Conservation (phyloP, 371 early-diverging fungal species). For the Sporodiniella umbellata region DNA sequence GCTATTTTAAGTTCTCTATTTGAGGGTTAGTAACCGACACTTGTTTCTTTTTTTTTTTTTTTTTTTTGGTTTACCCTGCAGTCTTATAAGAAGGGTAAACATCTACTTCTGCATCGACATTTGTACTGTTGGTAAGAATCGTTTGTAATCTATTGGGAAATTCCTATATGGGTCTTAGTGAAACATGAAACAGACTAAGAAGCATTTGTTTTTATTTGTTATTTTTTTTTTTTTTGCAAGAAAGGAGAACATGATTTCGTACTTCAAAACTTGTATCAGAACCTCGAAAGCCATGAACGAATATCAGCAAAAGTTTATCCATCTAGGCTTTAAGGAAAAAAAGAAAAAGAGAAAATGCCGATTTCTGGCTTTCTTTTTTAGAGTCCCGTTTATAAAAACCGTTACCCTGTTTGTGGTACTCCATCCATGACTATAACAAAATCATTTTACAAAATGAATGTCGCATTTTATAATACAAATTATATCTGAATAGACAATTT, state of each 20-base stretch:
- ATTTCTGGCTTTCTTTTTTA: too few species aligned
- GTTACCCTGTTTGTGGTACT: too few species aligned
- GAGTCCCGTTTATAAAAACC: too few species aligned
- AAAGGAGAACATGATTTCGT: too few species aligned
- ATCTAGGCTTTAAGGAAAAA: not conserved
- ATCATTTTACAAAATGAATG: too few species aligned
- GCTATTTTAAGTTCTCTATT: conserved; percentile 37
- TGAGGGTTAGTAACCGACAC: not conserved
- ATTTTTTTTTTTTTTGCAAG: too few species aligned
- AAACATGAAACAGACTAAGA: not conserved
- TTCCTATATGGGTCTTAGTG: too few species aligned
- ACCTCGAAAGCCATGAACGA: conserved; percentile 61
- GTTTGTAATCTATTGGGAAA: conserved; percentile 58
- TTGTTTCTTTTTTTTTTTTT: conserved; percentile 6
- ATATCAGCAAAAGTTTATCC: conserved; percentile 46
- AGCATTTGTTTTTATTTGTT: not conserved
- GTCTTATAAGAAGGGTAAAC: conserved; percentile 63
- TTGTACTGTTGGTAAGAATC: conserved; percentile 39
- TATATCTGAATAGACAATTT: too few species aligned
- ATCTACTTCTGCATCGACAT: conserved; percentile 46
- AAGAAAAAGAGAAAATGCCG: not conserved
- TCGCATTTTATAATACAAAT: too few species aligned
- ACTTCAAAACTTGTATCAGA: conserved; percentile 44
- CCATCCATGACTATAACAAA: too few species aligned
- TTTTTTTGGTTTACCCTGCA: conserved; percentile 37